phyloP scores from a whole-genome alignment of 441 rosid species.

The Geranium incanum region DNA sequence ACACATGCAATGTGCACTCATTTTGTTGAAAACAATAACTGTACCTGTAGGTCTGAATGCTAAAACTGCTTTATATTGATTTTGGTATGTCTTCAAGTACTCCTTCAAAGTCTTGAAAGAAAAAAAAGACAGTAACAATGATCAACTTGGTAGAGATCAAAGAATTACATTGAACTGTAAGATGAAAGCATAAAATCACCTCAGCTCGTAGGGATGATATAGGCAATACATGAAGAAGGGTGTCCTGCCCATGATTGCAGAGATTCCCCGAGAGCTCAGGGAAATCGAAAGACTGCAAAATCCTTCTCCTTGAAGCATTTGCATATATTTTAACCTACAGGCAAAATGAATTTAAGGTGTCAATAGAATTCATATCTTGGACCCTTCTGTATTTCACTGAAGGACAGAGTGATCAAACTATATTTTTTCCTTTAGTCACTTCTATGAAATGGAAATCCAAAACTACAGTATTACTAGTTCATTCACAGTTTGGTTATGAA shows the following conservation, averaged over 20 bases:
- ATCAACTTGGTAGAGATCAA: slow-evolving; percentile 4
- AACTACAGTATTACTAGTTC: not conserved
- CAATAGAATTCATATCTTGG: not conserved
- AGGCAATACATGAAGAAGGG: slow-evolving; percentile 69
- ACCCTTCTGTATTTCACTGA: not conserved
- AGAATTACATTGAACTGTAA: not conserved
- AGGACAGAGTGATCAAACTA: not conserved
- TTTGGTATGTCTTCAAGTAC: slow-evolving; percentile 41
- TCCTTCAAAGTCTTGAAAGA: slow-evolving; percentile 39
- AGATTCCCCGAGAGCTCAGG: slow-evolving; percentile 55
- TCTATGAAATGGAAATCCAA: not conserved
- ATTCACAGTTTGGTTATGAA: not conserved
- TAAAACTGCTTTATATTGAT: slow-evolving; percentile 47
- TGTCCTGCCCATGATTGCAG: slow-evolving; percentile 48
- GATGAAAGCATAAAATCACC: slow-evolving; percentile 30
- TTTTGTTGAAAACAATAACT: not conserved
- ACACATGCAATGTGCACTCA: not conserved
- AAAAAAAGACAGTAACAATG: slow-evolving; percentile 5
- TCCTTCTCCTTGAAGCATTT: slow-evolving; percentile 53
- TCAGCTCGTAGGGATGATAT: slow-evolving; percentile 58
- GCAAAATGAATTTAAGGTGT: not conserved
- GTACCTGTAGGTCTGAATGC: slow-evolving; percentile 86
- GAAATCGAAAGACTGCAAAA: slow-evolving; percentile 61
- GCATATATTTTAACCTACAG: slow-evolving; percentile 59
- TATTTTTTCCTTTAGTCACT: not conserved